Percentiles rank a stretch among this genome's conserved stretches.
Evolutionary conservation across 805 yeast species (phyloP).

Genomic region (Yamadazyma paraphyllophila): DNA sequence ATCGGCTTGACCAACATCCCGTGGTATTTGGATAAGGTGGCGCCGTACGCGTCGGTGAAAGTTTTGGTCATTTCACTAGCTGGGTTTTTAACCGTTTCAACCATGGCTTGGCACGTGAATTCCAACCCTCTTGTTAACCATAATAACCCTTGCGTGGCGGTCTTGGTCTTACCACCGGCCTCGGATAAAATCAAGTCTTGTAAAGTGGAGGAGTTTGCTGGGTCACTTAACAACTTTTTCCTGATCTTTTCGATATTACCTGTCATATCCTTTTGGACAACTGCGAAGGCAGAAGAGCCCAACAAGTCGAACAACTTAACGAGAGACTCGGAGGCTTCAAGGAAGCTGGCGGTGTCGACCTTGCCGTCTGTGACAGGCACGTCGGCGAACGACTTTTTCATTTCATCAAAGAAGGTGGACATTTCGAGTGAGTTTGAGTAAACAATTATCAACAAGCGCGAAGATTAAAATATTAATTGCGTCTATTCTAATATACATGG

Average conservation of each 20-base stretch:
- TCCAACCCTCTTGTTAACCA: slow-evolving; percentile 86
- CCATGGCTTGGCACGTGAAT: slow-evolving; percentile 87
- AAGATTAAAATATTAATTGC: too few species aligned
- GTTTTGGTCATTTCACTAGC: slow-evolving; percentile 66
- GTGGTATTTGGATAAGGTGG: slow-evolving; percentile 80
- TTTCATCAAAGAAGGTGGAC: slow-evolving; percentile 80
- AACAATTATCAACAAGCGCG: too few species aligned
- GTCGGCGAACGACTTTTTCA: slow-evolving; percentile 71
- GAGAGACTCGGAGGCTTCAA: slow-evolving; percentile 81
- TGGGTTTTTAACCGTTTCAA: slow-evolving; percentile 69
- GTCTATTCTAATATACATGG: too few species aligned
- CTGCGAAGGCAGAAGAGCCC: slow-evolving; percentile 81
- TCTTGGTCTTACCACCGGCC: slow-evolving; percentile 61
- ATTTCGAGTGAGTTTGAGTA: slow-evolving; percentile 26
- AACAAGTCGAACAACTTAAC: slow-evolving; percentile 80
- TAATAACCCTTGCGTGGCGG: slow-evolving; percentile 86
- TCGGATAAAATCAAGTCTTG: slow-evolving; percentile 78
- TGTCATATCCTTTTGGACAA: slow-evolving; percentile 83
- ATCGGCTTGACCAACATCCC: slow-evolving; percentile 79
- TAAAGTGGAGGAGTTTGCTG: slow-evolving; percentile 61
- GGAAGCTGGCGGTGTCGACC: slow-evolving; percentile 70
- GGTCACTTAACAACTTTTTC: slow-evolving; percentile 61
- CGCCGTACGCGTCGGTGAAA: slow-evolving; percentile 80
- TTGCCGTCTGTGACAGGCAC: slow-evolving; percentile 62
- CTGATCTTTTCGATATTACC: slow-evolving; percentile 82